A percentile compares a stretch with the other conserved stretches of the same genome.
These are phyloP conservation scores for Rhizomucor miehei DNA, from an alignment of 371 early-diverging fungal species.

Conservation along the genomic window DNA sequence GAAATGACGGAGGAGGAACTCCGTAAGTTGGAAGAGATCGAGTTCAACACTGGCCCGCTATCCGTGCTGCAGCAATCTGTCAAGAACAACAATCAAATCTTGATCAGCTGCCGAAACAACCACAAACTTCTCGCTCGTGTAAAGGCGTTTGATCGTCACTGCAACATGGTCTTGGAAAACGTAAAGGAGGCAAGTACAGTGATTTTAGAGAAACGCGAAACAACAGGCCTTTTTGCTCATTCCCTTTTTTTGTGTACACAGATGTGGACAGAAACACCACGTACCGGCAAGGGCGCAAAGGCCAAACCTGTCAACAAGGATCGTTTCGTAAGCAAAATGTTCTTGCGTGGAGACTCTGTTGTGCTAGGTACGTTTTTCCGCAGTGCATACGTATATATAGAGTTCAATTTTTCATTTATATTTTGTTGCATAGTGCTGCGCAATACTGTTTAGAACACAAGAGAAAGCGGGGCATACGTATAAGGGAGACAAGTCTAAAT, in stretches of 20 bases:
- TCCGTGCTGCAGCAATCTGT: conserved; percentile 95
- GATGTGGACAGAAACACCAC: conserved; percentile 98
- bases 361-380: conserved; percentile 60
- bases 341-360: conserved; percentile 97
- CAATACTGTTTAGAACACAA: conserved; percentile 19
- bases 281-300: conserved; percentile 86
- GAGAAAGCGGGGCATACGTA: not conserved
- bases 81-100: conserved; percentile 93
- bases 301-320: conserved; percentile 97
- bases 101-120: conserved; percentile 96
- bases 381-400: not conserved
- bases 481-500: not conserved
- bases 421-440: conserved; percentile 13
- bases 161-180: conserved; percentile 98
- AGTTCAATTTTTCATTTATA: too few species aligned
- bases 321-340: conserved; percentile 97
- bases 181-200: conserved; percentile 83
- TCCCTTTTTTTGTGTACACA: conserved; percentile 21
- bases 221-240: not conserved
- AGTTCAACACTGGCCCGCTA: conserved; percentile 96
- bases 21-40: conserved; percentile 86
- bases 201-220: not conserved
- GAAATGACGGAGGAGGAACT: conserved; percentile 96
- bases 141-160: conserved; percentile 98
- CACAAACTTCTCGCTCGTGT: conserved; percentile 95